A percentile compares a stretch with the other conserved stretches of the same genome.
phyloP scores from a whole-genome alignment of 352 stramenopile species.

The Pythium chondricola region DNA sequence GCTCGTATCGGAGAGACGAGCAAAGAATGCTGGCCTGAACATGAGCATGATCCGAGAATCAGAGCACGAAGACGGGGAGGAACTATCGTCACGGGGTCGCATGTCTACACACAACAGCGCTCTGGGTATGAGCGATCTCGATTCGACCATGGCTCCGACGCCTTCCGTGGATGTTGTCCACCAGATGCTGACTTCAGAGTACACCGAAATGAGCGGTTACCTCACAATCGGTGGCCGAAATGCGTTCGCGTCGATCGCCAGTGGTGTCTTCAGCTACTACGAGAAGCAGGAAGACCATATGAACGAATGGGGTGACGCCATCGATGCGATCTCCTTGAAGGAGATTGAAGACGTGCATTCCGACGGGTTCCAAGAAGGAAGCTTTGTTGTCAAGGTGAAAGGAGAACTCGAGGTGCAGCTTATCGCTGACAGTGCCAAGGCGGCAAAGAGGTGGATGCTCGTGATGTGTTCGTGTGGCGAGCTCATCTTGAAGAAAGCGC shows the following conservation, averaged over 20 bases:
- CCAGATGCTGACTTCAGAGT: constrained; percentile 26
- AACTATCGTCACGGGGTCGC: background rate
- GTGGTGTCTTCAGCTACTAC: constrained; percentile 85
- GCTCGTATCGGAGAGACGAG: constrained; percentile 12
- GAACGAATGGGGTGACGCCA: constrained; percentile 78
- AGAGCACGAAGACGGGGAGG: constrained; percentile 17
- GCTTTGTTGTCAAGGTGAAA: constrained; percentile 72
- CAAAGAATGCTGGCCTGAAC: constrained; percentile 16
- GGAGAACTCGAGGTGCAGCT: constrained; percentile 69
- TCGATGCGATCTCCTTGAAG: constrained; percentile 76
- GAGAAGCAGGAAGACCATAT: constrained; percentile 75
- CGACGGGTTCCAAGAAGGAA: constrained; percentile 56
- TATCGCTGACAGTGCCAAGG: constrained; percentile 55
- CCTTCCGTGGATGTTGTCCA: constrained; percentile 10
- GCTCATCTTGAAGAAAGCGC: constrained; percentile 63
- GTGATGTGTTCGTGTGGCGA: constrained; percentile 84
- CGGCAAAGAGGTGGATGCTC: constrained; percentile 83
- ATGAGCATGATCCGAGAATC: constrained; percentile 25
- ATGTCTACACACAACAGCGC: constrained; percentile 4
- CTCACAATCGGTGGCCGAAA: constrained; percentile 53
- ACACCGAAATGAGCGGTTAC: constrained; percentile 54
- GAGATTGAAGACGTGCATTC: constrained; percentile 77
- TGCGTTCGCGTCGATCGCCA: constrained; percentile 75
- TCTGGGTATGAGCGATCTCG: constrained; percentile 18
- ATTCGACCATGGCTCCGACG: constrained; percentile 4